phyloP scores from a whole-genome alignment of 768 basidiomycete species.

The Lactifluus echinatus region DNA sequence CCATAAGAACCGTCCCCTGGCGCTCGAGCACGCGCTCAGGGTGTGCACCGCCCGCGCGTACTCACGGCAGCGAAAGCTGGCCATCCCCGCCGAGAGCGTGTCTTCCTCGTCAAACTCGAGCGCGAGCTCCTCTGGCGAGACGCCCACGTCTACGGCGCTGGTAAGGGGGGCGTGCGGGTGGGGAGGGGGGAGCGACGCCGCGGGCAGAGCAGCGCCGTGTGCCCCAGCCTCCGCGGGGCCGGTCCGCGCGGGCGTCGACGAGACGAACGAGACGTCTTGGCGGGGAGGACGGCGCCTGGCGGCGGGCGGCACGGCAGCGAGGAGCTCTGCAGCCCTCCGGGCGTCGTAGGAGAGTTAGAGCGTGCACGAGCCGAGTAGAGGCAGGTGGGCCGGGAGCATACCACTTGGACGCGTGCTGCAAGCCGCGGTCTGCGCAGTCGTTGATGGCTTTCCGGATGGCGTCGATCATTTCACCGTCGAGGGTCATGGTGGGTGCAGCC shows the following conservation, averaged over 20 bases:
- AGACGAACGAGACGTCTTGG: conserved; percentile 36
- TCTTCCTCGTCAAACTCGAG: conserved; percentile 62
- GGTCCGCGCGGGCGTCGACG: conserved; percentile 48
- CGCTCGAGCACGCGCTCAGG: conserved; percentile 55
- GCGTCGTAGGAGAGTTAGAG: conserved; percentile 4
- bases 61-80: conserved; percentile 71
- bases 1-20: conserved; percentile 67
- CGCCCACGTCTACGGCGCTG: conserved; percentile 5
- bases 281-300: conserved; percentile 19
- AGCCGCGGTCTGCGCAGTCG: conserved; percentile 67
- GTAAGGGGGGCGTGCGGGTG: conserved; percentile 14
- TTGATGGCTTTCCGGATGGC: conserved; percentile 54
- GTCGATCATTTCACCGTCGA: conserved; percentile 44
- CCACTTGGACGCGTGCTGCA: conserved; percentile 72
- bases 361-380: not conserved
- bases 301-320: conserved; percentile 49
- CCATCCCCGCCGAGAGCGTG: conserved; percentile 57
- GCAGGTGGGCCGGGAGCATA: conserved; percentile 26
- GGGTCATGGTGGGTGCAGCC: conserved; percentile 15
- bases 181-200: conserved; percentile 10
- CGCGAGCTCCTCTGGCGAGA: conserved; percentile 20
- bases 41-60: conserved; percentile 62
- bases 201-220: conserved; percentile 21
- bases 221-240: not conserved
- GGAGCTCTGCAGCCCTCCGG: conserved; percentile 67